These are phyloP conservation scores for Brettanomyces naardenensis DNA, from an alignment of 805 yeast species.

Conservation along the genomic window DNA sequence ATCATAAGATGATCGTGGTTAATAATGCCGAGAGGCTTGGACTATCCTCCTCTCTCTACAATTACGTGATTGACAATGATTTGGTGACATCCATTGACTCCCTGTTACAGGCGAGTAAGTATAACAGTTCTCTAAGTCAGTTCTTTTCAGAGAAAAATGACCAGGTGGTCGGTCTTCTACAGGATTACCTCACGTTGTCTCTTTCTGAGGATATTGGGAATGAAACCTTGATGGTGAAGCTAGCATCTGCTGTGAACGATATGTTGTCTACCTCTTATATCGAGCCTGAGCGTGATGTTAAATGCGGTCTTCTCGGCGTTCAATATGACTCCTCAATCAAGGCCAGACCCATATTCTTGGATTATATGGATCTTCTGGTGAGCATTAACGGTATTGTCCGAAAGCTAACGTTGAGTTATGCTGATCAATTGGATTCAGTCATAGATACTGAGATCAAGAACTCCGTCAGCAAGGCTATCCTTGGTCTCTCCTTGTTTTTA, in stretches of 20 bases:
- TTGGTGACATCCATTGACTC: neutral
- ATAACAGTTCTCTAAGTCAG: neutral
- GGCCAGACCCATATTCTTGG: slow-evolving; percentile 13
- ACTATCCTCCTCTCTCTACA: slow-evolving; percentile 11
- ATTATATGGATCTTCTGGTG: slow-evolving; percentile 10
- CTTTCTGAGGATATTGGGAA: neutral
- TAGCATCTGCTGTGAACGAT: slow-evolving; percentile 6
- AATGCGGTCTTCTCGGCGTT: slow-evolving; percentile 1
- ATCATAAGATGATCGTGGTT: slow-evolving; percentile 10
- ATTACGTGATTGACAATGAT: slow-evolving; percentile 2
- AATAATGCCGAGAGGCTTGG: slow-evolving; percentile 13
- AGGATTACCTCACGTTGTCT: slow-evolving; percentile 1
- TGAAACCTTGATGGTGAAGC: slow-evolving; percentile 3
- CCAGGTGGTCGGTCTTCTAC: slow-evolving; percentile 5
- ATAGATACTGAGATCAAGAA: slow-evolving; percentile 8
- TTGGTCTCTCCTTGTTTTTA: slow-evolving; percentile 16
- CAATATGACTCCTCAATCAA: slow-evolving; percentile 4
- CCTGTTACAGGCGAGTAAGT: neutral
- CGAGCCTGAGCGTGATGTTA: slow-evolving; percentile 5
- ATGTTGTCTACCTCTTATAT: slow-evolving; percentile 7
- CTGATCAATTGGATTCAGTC: slow-evolving; percentile 11
- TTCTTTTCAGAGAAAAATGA: neutral
- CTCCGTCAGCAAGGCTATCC: slow-evolving; percentile 11
- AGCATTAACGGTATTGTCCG: slow-evolving; percentile 15
- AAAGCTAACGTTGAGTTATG: slow-evolving; percentile 6